Conservation (phyloP, 129 eudicot species). For the Saposhnikovia divaricata region DNA sequence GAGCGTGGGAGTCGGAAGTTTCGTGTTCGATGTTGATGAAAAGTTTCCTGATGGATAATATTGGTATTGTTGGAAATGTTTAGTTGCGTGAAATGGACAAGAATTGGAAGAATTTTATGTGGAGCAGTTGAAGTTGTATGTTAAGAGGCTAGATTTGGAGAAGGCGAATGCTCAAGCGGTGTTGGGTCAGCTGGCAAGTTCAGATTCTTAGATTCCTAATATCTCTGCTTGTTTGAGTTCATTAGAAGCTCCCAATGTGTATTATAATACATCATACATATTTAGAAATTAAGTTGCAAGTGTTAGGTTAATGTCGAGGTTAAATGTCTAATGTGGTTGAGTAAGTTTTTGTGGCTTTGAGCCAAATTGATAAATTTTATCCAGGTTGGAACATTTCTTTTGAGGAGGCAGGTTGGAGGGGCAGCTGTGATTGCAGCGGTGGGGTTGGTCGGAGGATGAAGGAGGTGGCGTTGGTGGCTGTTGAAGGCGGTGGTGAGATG, state of each 20-base stretch:
- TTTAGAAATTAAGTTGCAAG: background rate
- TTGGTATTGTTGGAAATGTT: conserved; percentile 25
- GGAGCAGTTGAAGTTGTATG: background rate
- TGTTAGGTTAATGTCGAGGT: background rate
- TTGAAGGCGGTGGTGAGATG: too few species aligned
- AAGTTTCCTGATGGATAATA: conserved; percentile 17
- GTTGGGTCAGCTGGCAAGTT: background rate
- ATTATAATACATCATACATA: too few species aligned
- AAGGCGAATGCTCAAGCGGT: background rate
- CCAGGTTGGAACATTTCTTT: too few species aligned
- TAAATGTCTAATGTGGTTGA: background rate
- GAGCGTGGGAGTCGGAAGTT: conserved; percentile 15
- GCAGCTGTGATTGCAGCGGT: too few species aligned
- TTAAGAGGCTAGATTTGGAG: conserved; percentile 9
- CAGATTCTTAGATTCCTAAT: background rate
- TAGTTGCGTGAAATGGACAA: conserved; percentile 32
- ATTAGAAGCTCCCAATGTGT: background rate
- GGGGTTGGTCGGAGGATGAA: too few species aligned
- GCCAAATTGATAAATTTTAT: background rate
- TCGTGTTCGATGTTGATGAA: conserved; percentile 5
- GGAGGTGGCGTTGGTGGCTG: too few species aligned
- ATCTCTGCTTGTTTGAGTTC: background rate
- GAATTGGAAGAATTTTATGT: conserved; percentile 19
- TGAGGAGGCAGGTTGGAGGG: too few species aligned
- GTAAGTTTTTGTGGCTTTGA: background rate